phyloP scores from a whole-genome alignment of 1,139 yeast genomes.

The Kazachstania sp. region DNA sequence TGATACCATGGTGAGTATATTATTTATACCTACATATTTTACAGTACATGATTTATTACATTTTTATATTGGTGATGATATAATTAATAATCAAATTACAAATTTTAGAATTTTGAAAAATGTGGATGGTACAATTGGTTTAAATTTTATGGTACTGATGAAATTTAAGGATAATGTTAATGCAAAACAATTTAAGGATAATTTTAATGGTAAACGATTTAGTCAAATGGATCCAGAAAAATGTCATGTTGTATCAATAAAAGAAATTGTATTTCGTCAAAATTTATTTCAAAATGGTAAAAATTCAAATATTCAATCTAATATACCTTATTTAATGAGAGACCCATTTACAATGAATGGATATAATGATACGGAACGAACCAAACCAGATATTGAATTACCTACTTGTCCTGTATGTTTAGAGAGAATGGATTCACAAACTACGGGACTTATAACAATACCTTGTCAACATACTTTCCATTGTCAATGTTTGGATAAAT shows the following conservation, averaged over 20 bases:
- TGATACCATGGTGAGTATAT: conserved; percentile 62
- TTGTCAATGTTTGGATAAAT: conserved; percentile 77
- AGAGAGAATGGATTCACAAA: conserved; percentile 76
- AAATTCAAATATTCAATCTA: conserved; percentile 3
- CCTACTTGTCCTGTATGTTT: conserved; percentile 94
- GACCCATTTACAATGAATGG: conserved; percentile 50
- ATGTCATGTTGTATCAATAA: conserved; percentile 68
- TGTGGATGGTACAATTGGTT: conserved; percentile 60
- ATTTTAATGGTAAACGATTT: conserved; percentile 66
- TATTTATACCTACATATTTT: conserved; percentile 82
- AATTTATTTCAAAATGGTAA: conserved; percentile 19
- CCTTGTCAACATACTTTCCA: conserved; percentile 94
- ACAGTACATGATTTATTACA: conserved; percentile 79
- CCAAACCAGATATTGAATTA: conserved; percentile 43
- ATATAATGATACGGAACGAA: conserved; percentile 5
- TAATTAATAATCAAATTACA: conserved; percentile 47
- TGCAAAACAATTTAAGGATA: conserved; percentile 57
- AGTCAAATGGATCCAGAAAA: conserved; percentile 85
- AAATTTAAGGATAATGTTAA: conserved; percentile 52
- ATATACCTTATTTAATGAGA: conserved; percentile 57
- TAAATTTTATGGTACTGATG: conserved; percentile 53
- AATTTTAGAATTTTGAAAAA: conserved; percentile 62
- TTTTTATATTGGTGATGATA: conserved; percentile 49
- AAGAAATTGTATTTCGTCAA: conserved; percentile 39
- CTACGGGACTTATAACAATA: conserved; percentile 77